Evolutionary conservation across 345 rosid species (phyloP), one percentile per base, ranked within the genome.

Genomic region (Sonneratia caseolaris): DNA sequence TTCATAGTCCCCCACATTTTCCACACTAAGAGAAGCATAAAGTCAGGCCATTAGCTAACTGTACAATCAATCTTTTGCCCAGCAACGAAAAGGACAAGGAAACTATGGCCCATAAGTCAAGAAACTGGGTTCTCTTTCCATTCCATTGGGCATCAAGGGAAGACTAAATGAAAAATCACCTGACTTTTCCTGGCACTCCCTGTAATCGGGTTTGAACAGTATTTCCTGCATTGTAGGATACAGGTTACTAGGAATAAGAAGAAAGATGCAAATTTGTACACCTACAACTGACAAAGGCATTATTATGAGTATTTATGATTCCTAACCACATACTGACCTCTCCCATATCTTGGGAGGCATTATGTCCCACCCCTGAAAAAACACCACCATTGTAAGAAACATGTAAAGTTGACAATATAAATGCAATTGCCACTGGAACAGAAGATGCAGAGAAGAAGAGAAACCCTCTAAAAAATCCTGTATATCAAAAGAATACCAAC

Each of bases 201-300:
- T 79, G 69, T 81, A 84, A 76, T 84, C 81, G 10, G 97, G 82
- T 82, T 89, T 86, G 76, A 91, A 87, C 76, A 89, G 79, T 73
- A 86, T 70, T 75, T 87, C 86, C 98, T 91, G 90, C 83, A 80
- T 67, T 32, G 37, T 11, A 66, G n/a, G 48, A 65, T 56, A 66
- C 24, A 32, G 14, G 45, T 19, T 16, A 18, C n/a, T 11, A 10
- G 4, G 66, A 10, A 35, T 11, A 6, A 27, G 49, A 57, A n/a
- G 35, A 61, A 12, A 24, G 14, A 61, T 5, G 66, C 14, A 6
- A 3, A 61, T 57, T 51, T 68, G 47, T 27, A 69, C 72, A 70
- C 32, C 24, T 67, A 51, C 67, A 51, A 68, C 55, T 27, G 27
- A 27, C 64, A 61, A 12, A 1, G 27, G 10, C 36, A 32, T 12